Base-by-base conservation (phyloP, 108 stramenopile genomes). In the Craspedostauros australis region DNA sequence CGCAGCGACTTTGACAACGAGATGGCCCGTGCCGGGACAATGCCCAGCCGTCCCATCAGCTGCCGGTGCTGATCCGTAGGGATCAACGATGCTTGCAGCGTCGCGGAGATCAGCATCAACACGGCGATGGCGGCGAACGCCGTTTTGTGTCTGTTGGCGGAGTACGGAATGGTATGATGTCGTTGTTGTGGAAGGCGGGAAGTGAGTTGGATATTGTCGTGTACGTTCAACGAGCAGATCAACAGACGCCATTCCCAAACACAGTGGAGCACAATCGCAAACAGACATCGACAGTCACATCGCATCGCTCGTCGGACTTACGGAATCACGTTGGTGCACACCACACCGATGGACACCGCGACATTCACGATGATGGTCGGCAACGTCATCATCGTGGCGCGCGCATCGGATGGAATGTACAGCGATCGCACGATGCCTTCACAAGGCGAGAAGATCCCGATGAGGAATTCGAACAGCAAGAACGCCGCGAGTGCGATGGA, bases 351-450 rank as follows among this genome's bases (percentile, higher is more conserved):
- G 0, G 74, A 46, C 4, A 80, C 74, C 4, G 66, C 56, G 41
- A 73, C 41, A 47, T 80, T 80, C 2, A 76, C 72, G 52, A 81
- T 64, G 29, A 81, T 68, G 14, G 75, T 51, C 33, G 73, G 75
- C 14, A 81, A 27, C 32, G 75, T 76, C 80, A 76, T 70, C 21
- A 81, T 53, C 4, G 80, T 76, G 24, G 66, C 76, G 25, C 73
- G 55, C 9, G 68, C 61, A 21, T 71, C 63, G 22, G 63, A 45
- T 16, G 80, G 75, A 45, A 81, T 66, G 57, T 80, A 80, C 2
- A 81, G 46, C 3, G 80, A 76, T 27, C 80, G 72, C 46, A 81
- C 74, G 8, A 81, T 64, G 0, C 80, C 80, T 60, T 81, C 80
- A 51, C 80, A 81, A 27, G 80, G 80, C 68, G 55, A 70, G 61